A percentile compares a stretch with the other conserved stretches of the same genome.
Conservation (phyloP, 169 alveolate species). For the Eimeria tenella region DNA sequence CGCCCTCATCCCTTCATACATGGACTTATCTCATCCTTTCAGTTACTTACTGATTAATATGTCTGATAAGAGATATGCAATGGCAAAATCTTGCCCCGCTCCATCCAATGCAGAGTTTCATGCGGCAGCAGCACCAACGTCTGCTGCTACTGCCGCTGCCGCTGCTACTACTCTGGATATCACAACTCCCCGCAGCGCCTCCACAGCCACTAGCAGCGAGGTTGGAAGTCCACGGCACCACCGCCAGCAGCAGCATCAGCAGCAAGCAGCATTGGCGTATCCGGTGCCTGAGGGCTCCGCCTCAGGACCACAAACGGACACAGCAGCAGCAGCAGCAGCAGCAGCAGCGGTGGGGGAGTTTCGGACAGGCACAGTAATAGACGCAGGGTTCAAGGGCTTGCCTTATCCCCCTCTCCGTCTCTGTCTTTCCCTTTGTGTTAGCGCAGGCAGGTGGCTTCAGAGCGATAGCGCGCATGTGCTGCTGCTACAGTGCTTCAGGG, state of each 20-base stretch:
- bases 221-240: slow-evolving; percentile 27
- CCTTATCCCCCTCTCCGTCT: slow-evolving; percentile 71
- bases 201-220: slow-evolving; percentile 47
- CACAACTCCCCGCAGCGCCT: not conserved
- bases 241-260: slow-evolving; percentile 43
- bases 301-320: not conserved
- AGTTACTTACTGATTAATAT: slow-evolving; percentile 22
- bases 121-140: not conserved
- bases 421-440: slow-evolving; percentile 30
- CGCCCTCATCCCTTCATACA: not conserved
- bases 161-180: not conserved
- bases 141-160: slow-evolving; percentile 14
- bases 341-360: slow-evolving; percentile 38
- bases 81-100: not conserved
- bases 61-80: slow-evolving; percentile 32
- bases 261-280: not conserved
- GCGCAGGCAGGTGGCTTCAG: slow-evolving; percentile 66
- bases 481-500: slow-evolving; percentile 61
- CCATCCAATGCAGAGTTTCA: not conserved
- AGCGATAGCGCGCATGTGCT: slow-evolving; percentile 47
- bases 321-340: slow-evolving; percentile 45
- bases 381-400: slow-evolving; percentile 63
- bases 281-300: not conserved
- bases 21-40: not conserved
- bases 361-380: slow-evolving; percentile 44